Evolutionary conservation across 805 yeast genomes (phyloP).

Genomic region (Crinitomyces ghanaensis): DNA sequence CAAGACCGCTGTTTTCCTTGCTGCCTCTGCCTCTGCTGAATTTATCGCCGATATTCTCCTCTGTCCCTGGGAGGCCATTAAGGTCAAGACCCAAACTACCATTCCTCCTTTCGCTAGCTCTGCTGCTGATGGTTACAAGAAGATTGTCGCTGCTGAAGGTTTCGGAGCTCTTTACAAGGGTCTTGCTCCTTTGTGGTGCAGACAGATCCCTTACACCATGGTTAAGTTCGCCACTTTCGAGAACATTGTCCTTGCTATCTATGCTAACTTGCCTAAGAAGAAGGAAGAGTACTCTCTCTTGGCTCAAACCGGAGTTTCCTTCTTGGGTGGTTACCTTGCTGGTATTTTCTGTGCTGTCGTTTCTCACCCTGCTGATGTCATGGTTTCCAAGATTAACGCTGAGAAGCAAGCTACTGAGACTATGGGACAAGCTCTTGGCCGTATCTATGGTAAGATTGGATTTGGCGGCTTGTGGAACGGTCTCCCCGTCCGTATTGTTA

Average conservation of each 20-base stretch:
- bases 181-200: conserved; percentile 81
- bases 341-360: conserved; percentile 94
- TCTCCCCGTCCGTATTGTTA: conserved; percentile 81
- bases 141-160: conserved; percentile 59
- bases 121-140: conserved; percentile 54
- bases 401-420: conserved; percentile 57
- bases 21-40: conserved; percentile 90
- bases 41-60: conserved; percentile 80
- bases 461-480: conserved; percentile 93
- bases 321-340: conserved; percentile 92
- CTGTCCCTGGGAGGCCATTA: conserved; percentile 93
- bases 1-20: conserved; percentile 63
- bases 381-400: conserved; percentile 87
- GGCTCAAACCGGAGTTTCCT: conserved; percentile 90
- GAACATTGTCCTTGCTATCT: conserved; percentile 74
- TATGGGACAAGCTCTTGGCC: conserved; percentile 49
- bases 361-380: conserved; percentile 98
- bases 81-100: conserved; percentile 88
- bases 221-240: conserved; percentile 93
- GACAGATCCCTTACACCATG: conserved; percentile 99
- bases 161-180: conserved; percentile 75
- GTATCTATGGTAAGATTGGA: conserved; percentile 77
- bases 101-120: conserved; percentile 70
- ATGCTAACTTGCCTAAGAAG: conserved; percentile 58
- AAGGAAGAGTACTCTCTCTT: conserved; percentile 57